A percentile compares a stretch with the other conserved stretches of the same genome.
These are phyloP conservation scores for Colletotrichum tropicicola DNA, from an alignment of 2,329 filamentous ascomycete species.

Conservation along the genomic window DNA sequence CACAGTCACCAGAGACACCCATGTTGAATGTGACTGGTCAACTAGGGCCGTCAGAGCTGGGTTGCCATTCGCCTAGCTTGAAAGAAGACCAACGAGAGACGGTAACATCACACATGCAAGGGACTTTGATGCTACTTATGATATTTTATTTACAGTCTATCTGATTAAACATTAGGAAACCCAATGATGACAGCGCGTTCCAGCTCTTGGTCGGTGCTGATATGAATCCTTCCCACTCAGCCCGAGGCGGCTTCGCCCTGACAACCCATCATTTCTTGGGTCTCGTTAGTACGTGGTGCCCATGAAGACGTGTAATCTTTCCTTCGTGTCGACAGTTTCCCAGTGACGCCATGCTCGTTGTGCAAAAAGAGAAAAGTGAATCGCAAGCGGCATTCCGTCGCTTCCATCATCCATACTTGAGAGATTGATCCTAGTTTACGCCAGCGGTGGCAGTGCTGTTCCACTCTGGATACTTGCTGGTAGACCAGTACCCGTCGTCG, in stretches of 20 bases:
- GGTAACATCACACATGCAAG: too few species aligned
- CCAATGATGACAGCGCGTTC: conserved; percentile 39
- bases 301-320: neutral
- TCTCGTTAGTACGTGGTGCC: conserved; percentile 6
- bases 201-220: conserved; percentile 50
- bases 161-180: conserved; percentile 25
- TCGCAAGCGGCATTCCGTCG: too few species aligned
- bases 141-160: conserved; percentile 10
- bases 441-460: conserved; percentile 46
- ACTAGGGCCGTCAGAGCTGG: too few species aligned
- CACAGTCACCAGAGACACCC: too few species aligned
- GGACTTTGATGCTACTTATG: too few species aligned
- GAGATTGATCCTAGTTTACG: neutral
- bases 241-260: neutral
- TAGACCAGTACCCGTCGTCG: conserved; percentile 57
- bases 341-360: neutral
- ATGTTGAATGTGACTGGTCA: too few species aligned
- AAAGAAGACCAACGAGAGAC: too few species aligned
- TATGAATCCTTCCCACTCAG: conserved; percentile 10
- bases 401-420: neutral
- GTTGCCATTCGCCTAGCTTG: too few species aligned
- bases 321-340: neutral
- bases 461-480: conserved; percentile 51
- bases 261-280: conserved; percentile 22
- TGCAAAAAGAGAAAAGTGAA: too few species aligned